Evolutionary conservation across 345 rosid genomes (phyloP), one percentile per base, ranked within the genome.

Genomic region (Citrus trifoliata): DNA sequence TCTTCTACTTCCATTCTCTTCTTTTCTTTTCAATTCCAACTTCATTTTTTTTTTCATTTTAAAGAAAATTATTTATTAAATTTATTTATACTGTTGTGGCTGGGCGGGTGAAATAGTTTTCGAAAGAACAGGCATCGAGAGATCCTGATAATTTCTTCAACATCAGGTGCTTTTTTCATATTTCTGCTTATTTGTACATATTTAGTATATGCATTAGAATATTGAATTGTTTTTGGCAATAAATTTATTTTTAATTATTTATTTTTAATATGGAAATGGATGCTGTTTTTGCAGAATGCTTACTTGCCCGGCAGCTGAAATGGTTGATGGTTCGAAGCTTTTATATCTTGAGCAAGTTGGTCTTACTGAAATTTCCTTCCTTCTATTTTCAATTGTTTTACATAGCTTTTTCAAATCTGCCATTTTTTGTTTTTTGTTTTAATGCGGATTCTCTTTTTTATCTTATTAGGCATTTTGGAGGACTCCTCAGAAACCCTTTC

Each of bases 91-190:
- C 12, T 46, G 16, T 12, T 3, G 4, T 46, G 35, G 65, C 53
- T 12, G 74, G 65, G 5, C 58, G 65, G 46, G 61, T 64, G 77
- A 53, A n/a, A 51, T 80, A 95, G 98, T 92, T 87, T 78, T 85
- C 98, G 37, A 91, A 81, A 81, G 98, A 95, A 82, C 98, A 95
- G 79, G 98, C 98, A 13, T 86, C 97, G 72, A 88, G 92, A 69
- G 93, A 93, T 84, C 98, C 98, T 59, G 92, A 92, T 70, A 90
- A 89, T 83, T 95, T 88, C 91, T 93, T 95, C 88, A 95, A 93
- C 78, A 92, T 95, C 42, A 95, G 98, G 98, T 93, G 37, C 58
- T 72, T 14, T 21, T 62, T 40, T 59, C n/a, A 7, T 27, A 16
- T 24, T 22, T 53, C 7, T 71, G 0, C 55, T 28, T 19, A 6